phyloP scores from a whole-genome alignment of 192 early-diverging fungal genomes.

The Entomortierella lignicola region DNA sequence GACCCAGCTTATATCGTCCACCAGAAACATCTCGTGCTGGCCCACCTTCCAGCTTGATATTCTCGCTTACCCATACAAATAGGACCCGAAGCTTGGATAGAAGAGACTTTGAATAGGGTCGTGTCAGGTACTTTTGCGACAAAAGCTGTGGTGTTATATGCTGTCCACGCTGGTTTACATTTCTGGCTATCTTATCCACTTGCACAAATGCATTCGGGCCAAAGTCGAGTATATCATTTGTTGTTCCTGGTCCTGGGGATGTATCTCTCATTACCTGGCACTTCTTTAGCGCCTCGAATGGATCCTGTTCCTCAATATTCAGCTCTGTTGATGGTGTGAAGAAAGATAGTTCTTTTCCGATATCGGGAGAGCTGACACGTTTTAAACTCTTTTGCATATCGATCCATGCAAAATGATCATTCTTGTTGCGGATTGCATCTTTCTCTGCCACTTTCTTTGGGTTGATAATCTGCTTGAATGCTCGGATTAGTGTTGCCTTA shows the following conservation, averaged over 20 bases:
- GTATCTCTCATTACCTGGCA: conserved; percentile 32
- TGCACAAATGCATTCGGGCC: conserved; percentile 60
- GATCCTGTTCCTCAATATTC: conserved; percentile 15
- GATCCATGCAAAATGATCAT: conserved; percentile 50
- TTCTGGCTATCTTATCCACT: conserved; percentile 74
- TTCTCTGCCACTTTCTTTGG: conserved; percentile 44
- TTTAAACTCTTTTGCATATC: conserved; percentile 49
- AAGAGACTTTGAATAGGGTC: conserved; percentile 70
- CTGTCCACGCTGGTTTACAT: conserved; percentile 68
- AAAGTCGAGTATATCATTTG: conserved; percentile 13
- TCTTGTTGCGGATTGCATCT: conserved; percentile 38
- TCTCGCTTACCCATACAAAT: conserved; percentile 77
- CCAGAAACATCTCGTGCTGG: conserved; percentile 42
- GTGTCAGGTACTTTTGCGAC: conserved; percentile 71
- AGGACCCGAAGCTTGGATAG: conserved; percentile 70
- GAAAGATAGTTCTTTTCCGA: conserved; percentile 7
- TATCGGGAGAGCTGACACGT: conserved; percentile 34
- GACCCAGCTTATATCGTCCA: conserved; percentile 40
- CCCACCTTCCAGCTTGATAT: conserved; percentile 62
- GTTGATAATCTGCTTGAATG: conserved; percentile 46
- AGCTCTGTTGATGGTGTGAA: background rate
- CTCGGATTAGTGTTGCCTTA: conserved; percentile 34
- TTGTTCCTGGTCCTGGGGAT: background rate
- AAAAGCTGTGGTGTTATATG: conserved; percentile 70
- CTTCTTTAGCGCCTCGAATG: conserved; percentile 15